A percentile compares a stretch with the other conserved stretches of the same genome.
Evolutionary conservation across 192 early-diverging fungal genomes (phyloP).

Genomic region (Entomortierella parvispora): DNA sequence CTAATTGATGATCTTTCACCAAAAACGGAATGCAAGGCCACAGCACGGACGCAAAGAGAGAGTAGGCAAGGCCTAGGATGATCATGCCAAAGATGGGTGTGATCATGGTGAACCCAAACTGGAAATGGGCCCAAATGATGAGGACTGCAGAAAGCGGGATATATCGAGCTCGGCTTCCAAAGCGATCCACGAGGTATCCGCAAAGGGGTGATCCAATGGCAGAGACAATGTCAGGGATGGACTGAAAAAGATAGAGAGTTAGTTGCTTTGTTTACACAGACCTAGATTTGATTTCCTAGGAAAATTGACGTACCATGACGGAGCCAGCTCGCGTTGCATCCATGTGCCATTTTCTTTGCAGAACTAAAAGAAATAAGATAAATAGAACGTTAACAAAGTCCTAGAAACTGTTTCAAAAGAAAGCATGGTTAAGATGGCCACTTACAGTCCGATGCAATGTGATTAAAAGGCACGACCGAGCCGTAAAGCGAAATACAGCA

Average conservation of each 20-base stretch:
- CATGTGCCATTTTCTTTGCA: conserved; percentile 71
- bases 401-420: neutral
- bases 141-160: conserved; percentile 58
- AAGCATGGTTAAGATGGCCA: conserved; percentile 1
- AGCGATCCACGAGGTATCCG: conserved; percentile 63
- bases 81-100: conserved; percentile 58
- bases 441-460: conserved; percentile 70
- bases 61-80: conserved; percentile 65
- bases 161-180: conserved; percentile 60
- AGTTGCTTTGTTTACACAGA: no score
- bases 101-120: conserved; percentile 58
- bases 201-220: conserved; percentile 66
- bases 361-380: conserved; percentile 36
- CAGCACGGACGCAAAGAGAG: conserved; percentile 65
- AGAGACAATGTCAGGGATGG: conserved; percentile 70
- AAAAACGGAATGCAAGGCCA: conserved; percentile 77
- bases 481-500: conserved; percentile 47
- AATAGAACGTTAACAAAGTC: neutral
- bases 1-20: conserved; percentile 68
- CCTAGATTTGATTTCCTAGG: neutral
- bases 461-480: conserved; percentile 68
- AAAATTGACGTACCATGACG: conserved; percentile 37
- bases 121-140: conserved; percentile 57
- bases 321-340: conserved; percentile 65
- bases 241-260: conserved; percentile 46